Percentiles rank a stretch among this genome's conserved stretches.
phyloP scores from a whole-genome alignment of 495 filamentous ascomycete species.

The Neurospora pannonica region DNA sequence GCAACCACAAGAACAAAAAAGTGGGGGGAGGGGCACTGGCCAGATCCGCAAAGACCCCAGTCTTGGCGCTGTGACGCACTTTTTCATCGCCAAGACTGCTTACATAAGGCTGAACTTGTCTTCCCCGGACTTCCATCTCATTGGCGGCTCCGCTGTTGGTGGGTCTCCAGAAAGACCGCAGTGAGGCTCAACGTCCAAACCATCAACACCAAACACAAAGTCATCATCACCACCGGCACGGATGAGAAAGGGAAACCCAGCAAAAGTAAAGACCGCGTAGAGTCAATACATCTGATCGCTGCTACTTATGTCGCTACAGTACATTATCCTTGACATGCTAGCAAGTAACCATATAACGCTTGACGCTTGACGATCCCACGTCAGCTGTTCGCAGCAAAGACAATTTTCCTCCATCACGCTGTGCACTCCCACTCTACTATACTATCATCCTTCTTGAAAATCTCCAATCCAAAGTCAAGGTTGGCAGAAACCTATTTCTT shows the following conservation, averaged over 20 bases:
- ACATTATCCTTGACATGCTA: neutral
- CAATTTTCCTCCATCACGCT: neutral
- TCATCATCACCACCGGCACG: neutral
- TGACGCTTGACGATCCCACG: neutral
- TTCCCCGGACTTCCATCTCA: neutral
- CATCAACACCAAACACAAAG: neutral
- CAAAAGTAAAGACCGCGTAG: neutral
- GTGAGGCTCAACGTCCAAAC: neutral
- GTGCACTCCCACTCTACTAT: neutral
- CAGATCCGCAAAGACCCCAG: neutral
- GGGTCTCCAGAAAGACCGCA: neutral
- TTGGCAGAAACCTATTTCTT: conserved; percentile 30
- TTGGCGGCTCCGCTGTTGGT: neutral
- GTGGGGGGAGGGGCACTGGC: conserved; percentile 25
- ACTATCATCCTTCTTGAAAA: neutral
- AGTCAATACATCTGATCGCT: neutral
- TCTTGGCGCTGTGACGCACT: neutral
- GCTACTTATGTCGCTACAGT: neutral
- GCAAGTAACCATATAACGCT: neutral
- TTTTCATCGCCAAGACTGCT: neutral
- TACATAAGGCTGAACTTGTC: conserved; percentile 7
- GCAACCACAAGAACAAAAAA: conserved; percentile 6
- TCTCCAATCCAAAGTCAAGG: neutral
- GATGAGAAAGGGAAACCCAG: neutral
- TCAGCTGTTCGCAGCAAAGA: neutral